Evolutionary conservation across 805 yeast species (phyloP), one percentile per base, ranked within the genome.

Genomic region (Lipomyces sp.): DNA sequence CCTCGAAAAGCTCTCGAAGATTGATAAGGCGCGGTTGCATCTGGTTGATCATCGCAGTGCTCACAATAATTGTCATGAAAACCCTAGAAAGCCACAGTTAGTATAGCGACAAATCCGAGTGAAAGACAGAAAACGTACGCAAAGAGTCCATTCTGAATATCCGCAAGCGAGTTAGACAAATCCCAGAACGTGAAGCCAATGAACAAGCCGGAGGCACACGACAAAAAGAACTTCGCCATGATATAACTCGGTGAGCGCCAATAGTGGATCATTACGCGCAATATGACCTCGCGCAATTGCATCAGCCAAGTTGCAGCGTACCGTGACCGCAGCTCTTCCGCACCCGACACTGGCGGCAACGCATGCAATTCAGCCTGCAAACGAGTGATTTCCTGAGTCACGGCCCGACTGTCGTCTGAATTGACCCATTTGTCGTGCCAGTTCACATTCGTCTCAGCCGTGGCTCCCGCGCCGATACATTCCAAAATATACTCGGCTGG

Each of bases 401-500:
- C 67, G 1, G 49, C 60, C 32, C 39, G 48, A 35, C 61, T 62
- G 58, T 79, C 81, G 14, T 24, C 49, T 14, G 51, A 47, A 10
- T 28, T 21, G 24, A n/a, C 13, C 53, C 53, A 86, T 43, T 84
- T 87, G 61, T 84, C 82, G 26, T 44, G 57, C 59, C 63, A 67
- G 40, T 68, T 70, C n/a, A 47, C 40, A 18, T 52, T 51, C 6
- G 65, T 62, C 8, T 38, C 41, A 3, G 67, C 62, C 19, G 66
- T 70, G 45, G 68, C 68, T 45, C 64, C 70, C 50, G 70, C 73
- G 28, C 77, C 74, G 46, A 64, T 58, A 74, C 38, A 49, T 56
- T 84, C 84, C 68, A 87, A 74, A 93, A 87, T 87, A 91, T 95
- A 87, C 71, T 86, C 95, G 13, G 89, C 90, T 21, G 91, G 91